A percentile compares a stretch with the other conserved stretches of the same genome.
Conservation (phyloP, 1,284 basidiomycete species). For the Rhodotorula sp. region DNA sequence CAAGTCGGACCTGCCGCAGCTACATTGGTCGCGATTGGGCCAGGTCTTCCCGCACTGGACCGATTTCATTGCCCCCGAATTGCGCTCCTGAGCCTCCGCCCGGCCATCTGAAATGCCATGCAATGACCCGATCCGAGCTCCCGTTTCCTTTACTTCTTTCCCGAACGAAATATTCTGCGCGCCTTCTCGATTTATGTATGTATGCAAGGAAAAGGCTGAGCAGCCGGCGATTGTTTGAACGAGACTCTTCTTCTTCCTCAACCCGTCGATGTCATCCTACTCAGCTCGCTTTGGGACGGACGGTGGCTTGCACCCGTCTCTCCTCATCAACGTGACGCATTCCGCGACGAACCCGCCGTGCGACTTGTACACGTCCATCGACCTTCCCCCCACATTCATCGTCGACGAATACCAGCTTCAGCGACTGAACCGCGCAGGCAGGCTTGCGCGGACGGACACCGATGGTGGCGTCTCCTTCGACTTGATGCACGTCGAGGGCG, state of each 20-base stretch:
- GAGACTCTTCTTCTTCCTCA: not conserved
- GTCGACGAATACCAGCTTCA: constrained; percentile 40
- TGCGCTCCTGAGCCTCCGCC: constrained; percentile 6
- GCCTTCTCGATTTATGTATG: no score
- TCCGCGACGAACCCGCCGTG: constrained; percentile 3
- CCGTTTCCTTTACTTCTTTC: no score
- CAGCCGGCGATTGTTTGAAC: no score
- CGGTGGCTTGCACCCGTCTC: not conserved
- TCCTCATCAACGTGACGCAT: not conserved
- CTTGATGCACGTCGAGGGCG: constrained; percentile 72
- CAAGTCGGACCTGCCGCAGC: constrained; percentile 29
- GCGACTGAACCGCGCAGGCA: constrained; percentile 32
- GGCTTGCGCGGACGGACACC: constrained; percentile 15
- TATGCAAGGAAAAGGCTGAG: no score
- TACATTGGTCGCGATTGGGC: constrained; percentile 40
- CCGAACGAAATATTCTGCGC: no score
- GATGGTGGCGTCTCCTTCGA: constrained; percentile 62
- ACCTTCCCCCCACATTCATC: constrained; percentile 32
- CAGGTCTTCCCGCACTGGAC: constrained; percentile 42
- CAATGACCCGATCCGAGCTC: no score
- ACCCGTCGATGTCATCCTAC: not conserved
- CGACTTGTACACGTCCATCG: constrained; percentile 25
- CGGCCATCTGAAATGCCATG: not conserved
- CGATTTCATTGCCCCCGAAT: constrained; percentile 11
- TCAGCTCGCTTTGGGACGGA: not conserved